A percentile compares a stretch with the other conserved stretches of the same genome.
These are phyloP conservation scores for Petasospora rhodanensis DNA, from an alignment of 1,139 yeast species.

Conservation along the genomic window DNA sequence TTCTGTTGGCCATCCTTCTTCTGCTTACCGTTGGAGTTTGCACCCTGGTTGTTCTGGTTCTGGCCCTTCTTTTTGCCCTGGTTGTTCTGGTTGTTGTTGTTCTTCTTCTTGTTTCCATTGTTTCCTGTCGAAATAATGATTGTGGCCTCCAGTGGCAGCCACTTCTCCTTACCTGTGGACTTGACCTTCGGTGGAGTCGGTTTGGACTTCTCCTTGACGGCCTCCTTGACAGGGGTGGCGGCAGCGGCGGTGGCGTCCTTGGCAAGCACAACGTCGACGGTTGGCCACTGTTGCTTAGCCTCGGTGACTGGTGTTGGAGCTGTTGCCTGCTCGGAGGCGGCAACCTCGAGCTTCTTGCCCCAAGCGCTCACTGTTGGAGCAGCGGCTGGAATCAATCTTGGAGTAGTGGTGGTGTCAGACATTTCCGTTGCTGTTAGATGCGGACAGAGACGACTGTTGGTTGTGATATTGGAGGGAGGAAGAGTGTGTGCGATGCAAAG, in stretches of 20 bases:
- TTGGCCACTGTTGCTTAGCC: conserved; percentile 24
- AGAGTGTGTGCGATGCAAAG: no score
- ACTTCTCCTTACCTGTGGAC: conserved; percentile 26
- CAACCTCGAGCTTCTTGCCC: conserved; percentile 17
- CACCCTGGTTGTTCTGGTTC: conserved; percentile 2
- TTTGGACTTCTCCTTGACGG: conserved; percentile 6
- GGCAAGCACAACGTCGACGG: conserved; percentile 14
- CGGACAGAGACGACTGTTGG: no score
- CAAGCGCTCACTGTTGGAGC: conserved; percentile 28
- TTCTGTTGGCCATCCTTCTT: conserved; percentile 3
- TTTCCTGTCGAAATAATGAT: conserved; percentile 19
- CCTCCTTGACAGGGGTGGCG: conserved; percentile 1
- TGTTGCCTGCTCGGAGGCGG: no score
- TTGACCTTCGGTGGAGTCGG: conserved; percentile 16
- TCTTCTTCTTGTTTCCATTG: conserved; percentile 6
- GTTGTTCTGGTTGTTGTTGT: conserved; percentile 1
- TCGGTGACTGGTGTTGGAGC: no score
- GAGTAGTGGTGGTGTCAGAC: conserved; percentile 12
- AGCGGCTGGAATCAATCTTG: conserved; percentile 28
- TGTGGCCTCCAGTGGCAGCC: conserved; percentile 29
- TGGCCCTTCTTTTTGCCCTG: conserved; percentile 4
- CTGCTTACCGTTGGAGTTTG: conserved; percentile 5
- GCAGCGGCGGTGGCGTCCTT: conserved; percentile 2
- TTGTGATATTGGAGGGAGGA: no score
- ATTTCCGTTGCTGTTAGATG: no score